Base-by-base conservation (phyloP, 352 stramenopile genomes). In the Phytophthora sp. region DNA sequence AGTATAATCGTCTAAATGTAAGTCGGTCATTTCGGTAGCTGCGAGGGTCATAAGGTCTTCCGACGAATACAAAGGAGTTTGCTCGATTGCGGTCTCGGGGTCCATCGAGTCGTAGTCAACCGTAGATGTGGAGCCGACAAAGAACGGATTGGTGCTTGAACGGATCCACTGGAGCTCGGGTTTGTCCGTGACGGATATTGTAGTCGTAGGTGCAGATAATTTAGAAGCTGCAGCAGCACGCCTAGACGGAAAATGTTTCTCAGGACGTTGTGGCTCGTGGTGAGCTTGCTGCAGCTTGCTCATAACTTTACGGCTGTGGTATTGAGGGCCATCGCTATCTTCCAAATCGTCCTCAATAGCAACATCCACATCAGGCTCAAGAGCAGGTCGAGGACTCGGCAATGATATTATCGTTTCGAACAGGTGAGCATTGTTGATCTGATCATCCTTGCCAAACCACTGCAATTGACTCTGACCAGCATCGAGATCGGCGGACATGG, bases 1-100 rank as follows among this genome's bases (percentile, higher is more conserved):
- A 10, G 74, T 84, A 24, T 89, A 92, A 49, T 94, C 83, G 24
- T 92, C 86, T 1, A 92, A 58, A 17, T 74, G 73, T 18, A 92
- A 52, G 35, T 94, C 84, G 2, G 82, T 84, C 62, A 91, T 79
- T 42, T 84, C 56, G 5, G 67, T 83, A 0, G 72, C 64, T 34
- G 63, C 59, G 18, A 85, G 58, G 2, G 73, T 72, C 79, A 90
- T 80, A 31, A 91, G 55, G 43, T 90, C 79, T 0, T 79, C 76
- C 0, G 79, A 77, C 8, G 55, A 60, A 45, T 87, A 91, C 1
- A 92, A 60, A 0, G 83, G 79, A 0, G 79, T 92, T 44, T 88
- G 76, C 4, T 80, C 83, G 20, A 92, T 84, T 0, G 83, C 83
- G 5, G 76, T 83, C 26, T 92, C 81, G 0, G 79, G 54, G n/a